Base-by-base conservation (phyloP, 495 filamentous ascomycete genomes). In the Neurospora tetraspora region DNA sequence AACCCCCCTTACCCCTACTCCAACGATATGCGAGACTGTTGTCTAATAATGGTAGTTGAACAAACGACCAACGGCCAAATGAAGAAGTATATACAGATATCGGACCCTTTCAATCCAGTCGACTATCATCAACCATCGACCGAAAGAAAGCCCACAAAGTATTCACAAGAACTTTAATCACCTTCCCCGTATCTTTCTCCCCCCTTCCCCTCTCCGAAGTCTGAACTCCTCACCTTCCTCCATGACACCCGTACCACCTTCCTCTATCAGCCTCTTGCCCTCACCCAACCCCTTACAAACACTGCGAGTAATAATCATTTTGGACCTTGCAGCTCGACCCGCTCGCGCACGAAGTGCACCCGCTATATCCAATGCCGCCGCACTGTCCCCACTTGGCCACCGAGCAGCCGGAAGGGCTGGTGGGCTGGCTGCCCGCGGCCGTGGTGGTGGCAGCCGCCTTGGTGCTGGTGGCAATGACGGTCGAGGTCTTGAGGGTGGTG, bases 351-450 rank as follows among this genome's bases (percentile, higher is more conserved):
- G 38, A 65, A 12, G 76, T 78, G 77, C 78, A 81, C 9, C 80
- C 80, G 2, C 37, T 76, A 39, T 42, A 82, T 14, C 78, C 78
- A 38, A 20, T 72, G 7, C 82, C 82, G 36, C 82, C 82, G 75
- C 82, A 84, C 75, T 84, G 82, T 38, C 75, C 75, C 40, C 76
- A 84, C 73, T 80, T 79, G 27, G 78, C 71, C 36, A 80, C 75
- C 2, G 73, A 69, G 43, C 81, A 81, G 23, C 53, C 27, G 9
- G 68, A 40, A 12, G 69, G 34, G 20, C 1, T 18, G 0, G 74
- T 27, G 70, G 73, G 34, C 65, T 34, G 31, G 68, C 36, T 69
- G 72, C 23, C 14, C n/a, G 68, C 31, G 31, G 31, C 31, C 31
- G 31, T 31, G 34, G 34, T 34, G 34, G 34, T 34, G n/a, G n/a